Evolutionary conservation across 495 filamentous ascomycete genomes (phyloP), one percentile per base, ranked within the genome.

Genomic region (Melanomma pulvis-pyrius): DNA sequence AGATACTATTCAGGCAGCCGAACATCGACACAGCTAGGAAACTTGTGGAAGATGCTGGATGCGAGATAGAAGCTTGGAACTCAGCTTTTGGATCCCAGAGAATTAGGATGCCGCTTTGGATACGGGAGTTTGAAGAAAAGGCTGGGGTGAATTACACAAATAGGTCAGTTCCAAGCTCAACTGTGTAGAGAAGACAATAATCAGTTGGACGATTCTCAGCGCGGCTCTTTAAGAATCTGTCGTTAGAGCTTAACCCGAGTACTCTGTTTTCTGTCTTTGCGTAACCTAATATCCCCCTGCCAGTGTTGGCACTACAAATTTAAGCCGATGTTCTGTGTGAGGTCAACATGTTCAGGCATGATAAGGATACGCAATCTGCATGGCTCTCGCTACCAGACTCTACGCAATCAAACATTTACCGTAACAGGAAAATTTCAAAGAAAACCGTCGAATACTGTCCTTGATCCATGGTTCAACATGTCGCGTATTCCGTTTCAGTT

Each of bases 361-460:
- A n/a, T n/a, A n/a, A n/a, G n/a, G 19, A 29, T 24, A 11, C 50
- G 12, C 50, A 55, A 55, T 55, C n/a, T 55, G 19, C 51, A 2
- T 22, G 12, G n/a, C 24, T 19, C 21, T 55, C 51, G 51, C 51
- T 55, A 55, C 51, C 51, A 22, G 7, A 55, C 8, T 55, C 51
- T 36, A 34, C 51, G 51, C 26, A 22, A 55, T 55, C 28, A 12
- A 32, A 55, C 26, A 21, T 7, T 21, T 55, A 55, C 51, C 28
- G 25, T 9, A 34, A 55, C 25, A 24, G 51, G 51, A 8, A 55
- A 55, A 5, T 32, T 32, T 1, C 24, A n/a, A 8, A 1, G 19
- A 22, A 55, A 55, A 21, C 25, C 19, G 51, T 55, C 21, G 51
- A 55, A 11, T 8, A 32, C 51, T 55, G 29, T 34, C 11, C 2